phyloP scores from a whole-genome alignment of 345 rosid genomes.

The Syzygium grande region DNA sequence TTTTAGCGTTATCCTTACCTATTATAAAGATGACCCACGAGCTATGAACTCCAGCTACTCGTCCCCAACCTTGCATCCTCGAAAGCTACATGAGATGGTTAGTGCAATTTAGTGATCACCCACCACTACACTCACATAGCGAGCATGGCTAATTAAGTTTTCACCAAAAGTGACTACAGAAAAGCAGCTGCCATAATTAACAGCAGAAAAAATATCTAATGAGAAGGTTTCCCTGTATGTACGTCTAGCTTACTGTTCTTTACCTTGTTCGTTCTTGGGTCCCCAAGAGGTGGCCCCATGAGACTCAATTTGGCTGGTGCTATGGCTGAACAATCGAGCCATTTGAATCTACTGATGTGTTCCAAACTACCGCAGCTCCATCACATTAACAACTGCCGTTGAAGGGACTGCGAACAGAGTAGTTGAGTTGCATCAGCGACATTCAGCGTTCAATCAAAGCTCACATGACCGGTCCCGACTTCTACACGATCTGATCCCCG shows the following conservation, averaged over 20 bases:
- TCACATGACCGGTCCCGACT: neutral
- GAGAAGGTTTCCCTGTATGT: neutral
- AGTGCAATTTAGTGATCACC: neutral
- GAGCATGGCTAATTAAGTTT: neutral
- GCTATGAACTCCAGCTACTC: neutral
- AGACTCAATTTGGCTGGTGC: neutral
- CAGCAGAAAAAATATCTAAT: neutral
- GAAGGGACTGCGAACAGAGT: neutral
- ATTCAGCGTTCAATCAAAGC: neutral
- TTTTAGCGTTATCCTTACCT: rapidly evolving
- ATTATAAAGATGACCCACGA: neutral
- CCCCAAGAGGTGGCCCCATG: too few relatives aligned
- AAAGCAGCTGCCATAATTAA: neutral
- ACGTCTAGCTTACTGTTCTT: neutral
- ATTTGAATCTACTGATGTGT: neutral
- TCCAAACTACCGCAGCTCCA: too few relatives aligned
- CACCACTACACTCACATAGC: neutral
- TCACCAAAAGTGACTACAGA: neutral
- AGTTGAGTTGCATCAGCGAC: neutral
- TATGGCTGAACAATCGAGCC: neutral
- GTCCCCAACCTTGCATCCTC: neutral
- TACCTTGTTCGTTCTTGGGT: neutral
- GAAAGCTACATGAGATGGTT: neutral
- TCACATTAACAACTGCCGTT: neutral
- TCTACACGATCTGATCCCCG: neutral